These are phyloP conservation scores for Gossypium turneri DNA, from an alignment of 345 rosid genomes.

Conservation along the genomic window DNA sequence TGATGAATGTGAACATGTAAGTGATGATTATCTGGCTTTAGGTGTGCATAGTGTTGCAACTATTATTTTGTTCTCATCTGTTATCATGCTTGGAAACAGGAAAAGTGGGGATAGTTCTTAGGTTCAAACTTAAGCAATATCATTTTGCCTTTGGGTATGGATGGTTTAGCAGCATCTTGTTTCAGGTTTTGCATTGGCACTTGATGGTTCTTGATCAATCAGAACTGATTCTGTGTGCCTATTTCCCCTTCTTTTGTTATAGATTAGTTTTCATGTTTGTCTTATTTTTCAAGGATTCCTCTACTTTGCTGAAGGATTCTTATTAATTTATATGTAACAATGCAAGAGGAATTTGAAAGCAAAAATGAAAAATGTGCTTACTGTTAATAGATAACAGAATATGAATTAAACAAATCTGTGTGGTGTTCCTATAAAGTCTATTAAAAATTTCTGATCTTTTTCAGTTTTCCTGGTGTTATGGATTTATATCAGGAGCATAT, in stretches of 20 bases:
- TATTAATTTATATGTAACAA: not conserved
- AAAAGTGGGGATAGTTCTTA: not conserved
- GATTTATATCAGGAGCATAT: not conserved
- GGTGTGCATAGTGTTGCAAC: constrained; percentile 9
- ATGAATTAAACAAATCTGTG: not conserved
- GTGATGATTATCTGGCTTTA: constrained; percentile 21
- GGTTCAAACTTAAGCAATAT: not conserved
- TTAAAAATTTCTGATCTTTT: not conserved
- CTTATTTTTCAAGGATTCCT: constrained; percentile 1
- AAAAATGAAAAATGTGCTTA: not conserved
- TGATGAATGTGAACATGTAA: constrained; percentile 66
- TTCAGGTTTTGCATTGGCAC: not conserved
- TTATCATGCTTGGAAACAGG: not conserved
- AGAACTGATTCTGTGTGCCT: not conserved
- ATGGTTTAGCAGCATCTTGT: constrained; percentile 5
- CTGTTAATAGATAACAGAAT: not conserved
- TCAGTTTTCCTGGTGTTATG: not conserved
- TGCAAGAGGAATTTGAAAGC: not conserved
- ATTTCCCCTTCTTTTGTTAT: not conserved
- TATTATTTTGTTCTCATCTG: constrained; percentile 1
- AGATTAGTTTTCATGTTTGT: constrained; percentile 5
- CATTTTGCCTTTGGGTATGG: not conserved
- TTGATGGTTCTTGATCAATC: constrained; percentile 7
- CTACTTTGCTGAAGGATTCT: not conserved
- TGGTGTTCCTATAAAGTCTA: not conserved